A percentile compares a stretch with the other conserved stretches of the same genome.
These are phyloP conservation scores for Penicillium riverlandense DNA, from an alignment of 495 filamentous ascomycete species.

Conservation along the genomic window DNA sequence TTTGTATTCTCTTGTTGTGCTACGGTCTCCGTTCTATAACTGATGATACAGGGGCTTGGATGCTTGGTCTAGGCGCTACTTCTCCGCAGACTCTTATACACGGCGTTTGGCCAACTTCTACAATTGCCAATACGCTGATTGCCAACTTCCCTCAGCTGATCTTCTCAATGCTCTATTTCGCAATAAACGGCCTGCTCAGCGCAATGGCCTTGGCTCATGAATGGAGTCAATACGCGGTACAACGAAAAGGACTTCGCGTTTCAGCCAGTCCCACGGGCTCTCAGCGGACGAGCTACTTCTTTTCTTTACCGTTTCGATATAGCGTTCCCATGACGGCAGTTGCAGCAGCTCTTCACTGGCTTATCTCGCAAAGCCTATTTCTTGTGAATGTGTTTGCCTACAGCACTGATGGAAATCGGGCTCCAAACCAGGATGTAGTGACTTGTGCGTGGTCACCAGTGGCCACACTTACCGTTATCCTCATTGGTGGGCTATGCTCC, in stretches of 20 bases:
- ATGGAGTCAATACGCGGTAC: constrained; percentile 18
- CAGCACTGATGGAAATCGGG: constrained; percentile 1
- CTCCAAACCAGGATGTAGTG: not conserved
- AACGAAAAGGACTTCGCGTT: constrained; percentile 31
- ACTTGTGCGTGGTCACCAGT: constrained; percentile 2
- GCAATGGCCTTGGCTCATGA: constrained; percentile 22
- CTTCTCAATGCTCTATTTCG: constrained; percentile 28
- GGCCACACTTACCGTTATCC: not conserved
- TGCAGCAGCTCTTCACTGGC: constrained; percentile 32
- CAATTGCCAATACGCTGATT: constrained; percentile 16
- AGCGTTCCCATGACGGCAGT: constrained; percentile 25
- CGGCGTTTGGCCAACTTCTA: not conserved
- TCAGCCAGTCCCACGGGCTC: constrained; percentile 20
- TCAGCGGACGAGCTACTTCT: constrained; percentile 40
- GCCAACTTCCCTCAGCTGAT: constrained; percentile 33
- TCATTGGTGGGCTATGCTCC: not conserved
- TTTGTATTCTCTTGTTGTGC: too few species aligned
- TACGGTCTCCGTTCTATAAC: too few species aligned
- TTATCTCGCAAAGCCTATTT: constrained; percentile 33
- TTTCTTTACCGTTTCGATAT: constrained; percentile 41
- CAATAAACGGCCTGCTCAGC: constrained; percentile 24
- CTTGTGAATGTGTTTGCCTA: constrained; percentile 19
- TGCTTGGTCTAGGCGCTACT: too few species aligned
- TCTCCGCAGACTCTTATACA: too few species aligned
- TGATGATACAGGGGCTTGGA: too few species aligned